Base-by-base conservation (phyloP, 192 early-diverging fungal genomes). In the Backusella psychrophila region DNA sequence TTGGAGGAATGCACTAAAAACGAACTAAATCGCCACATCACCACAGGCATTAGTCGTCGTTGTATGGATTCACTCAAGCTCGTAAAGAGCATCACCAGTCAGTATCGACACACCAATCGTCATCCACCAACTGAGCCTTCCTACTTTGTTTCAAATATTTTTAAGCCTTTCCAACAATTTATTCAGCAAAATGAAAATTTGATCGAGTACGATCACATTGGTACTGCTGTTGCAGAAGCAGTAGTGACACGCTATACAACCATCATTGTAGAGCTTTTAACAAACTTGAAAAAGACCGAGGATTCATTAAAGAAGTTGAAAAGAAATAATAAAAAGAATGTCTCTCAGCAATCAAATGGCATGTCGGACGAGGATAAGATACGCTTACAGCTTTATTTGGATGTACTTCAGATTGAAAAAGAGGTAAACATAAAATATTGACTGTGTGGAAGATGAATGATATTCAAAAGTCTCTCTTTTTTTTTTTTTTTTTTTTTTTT, bases 301-400 rank as follows among this genome's bases (percentile, higher is more conserved):
- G 87, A 86, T 14, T 77, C 80, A 6, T 75, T 86, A 3, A 89
- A 83, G 42, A 80, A 80, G 8, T 59, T 90, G 21, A 81, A 81
- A 46, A 69, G 82, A 46, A 73, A 71, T 23, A 78, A 75, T 33
- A 77, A n/a, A 19, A 39, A 12, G 11, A 81, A 76, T 42, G 70
- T 74, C 15, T 72, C 39, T 15, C 44, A 44, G 0, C 52, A 66
- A 14, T 71, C 69, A 29, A 76, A 74, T 26, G 21, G 65, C 12
- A 78, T 90, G 82, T 81, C 84, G 23, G 86, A 86, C 34, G 83
- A 84, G 33, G 89, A 90, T 72, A 90, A 90, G 44, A 85, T 89
- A 74, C 79, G 87, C 6, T 38, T 90, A 19, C 89, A 90, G 56
- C 77, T 82, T 31, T 75, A 81, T 34, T 77, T 90, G 34, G 89